Evolutionary conservation across 2,329 filamentous ascomycete genomes (phyloP), one percentile per base, ranked within the genome.

Genomic region (Claviceps sorghi): DNA sequence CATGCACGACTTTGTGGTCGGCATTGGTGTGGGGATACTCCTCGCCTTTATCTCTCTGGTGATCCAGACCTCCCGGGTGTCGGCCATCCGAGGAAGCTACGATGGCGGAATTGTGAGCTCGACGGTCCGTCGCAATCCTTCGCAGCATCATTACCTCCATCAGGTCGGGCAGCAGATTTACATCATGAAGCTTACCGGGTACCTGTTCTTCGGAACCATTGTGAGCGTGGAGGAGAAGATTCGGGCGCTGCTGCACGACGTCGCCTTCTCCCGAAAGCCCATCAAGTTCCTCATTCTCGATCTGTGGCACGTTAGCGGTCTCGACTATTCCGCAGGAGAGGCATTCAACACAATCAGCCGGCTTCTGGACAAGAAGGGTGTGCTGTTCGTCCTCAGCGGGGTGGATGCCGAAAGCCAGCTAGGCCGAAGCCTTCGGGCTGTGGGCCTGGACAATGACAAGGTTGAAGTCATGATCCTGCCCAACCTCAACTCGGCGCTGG

Each of bases 151-250:
- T 54, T 98, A 93, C 62, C 73, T 98, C 4, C 83, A 83, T 55
- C 79, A 91, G 58, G 90, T 93, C 17, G 90, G 91, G 3, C 78
- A 80, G 34, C 93, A 98, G 64, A 93, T 94, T 36, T 85, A 87
- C 54, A 83, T 97, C 49, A 85, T 95, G 61, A 97, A 97, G 66
- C 77, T 98, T 17, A 84, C 86, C 0, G 91, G 93, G 0, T 97
- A 91, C 62, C 78, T 98, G n/a, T 98, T 98, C 73, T 98, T 98
- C 59, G 93, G 93, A 17, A 97, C 90, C 2, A 95, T 98, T 58
- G 91, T 96, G 51, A 88, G 88, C 48, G 91, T 98, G 0, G 93
- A 98, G 66, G 86, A 88, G 56, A 85, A 85, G 57, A 90, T 97
- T 55, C 80, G 90, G 22, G 80, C 76, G 4, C 71, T 97, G 34